Evolutionary conservation across 768 basidiomycete genomes (phyloP), one percentile per base, ranked within the genome.

Genomic region (Lactifluus rugatus): DNA sequence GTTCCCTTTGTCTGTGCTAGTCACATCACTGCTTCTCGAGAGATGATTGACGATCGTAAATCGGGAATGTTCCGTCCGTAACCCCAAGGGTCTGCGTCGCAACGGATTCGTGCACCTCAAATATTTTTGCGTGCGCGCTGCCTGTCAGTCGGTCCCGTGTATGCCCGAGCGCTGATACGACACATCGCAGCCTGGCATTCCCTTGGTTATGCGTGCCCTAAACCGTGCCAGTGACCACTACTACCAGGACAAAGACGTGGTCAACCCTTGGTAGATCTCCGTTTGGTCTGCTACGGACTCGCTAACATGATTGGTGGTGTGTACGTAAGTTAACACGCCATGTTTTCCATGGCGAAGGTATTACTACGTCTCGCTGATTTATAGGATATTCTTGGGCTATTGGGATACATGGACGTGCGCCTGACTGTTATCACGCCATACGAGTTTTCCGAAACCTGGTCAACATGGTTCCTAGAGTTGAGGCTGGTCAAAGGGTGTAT

Each of bases 1-100:
- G 42, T 41, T 54, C 19, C 28, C 42, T 26, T 13, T 55, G 25
- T 21, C 48, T 39, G 54, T 60, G 58, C 53, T 46, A 48, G 53
- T 31, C 58, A 49, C 48, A 26, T 51, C 58, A 3, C 48, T 60
- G 19, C 58, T 26, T 45, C 16, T 17, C 17, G 32, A 14, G 36
- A 50, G 34, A 42, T 36, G 52, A 11, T 45, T 39, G 10, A 17
- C 52, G 41, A 49, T 48, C 42, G 10, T 17, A 37, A n/a, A 23
- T 10, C 57, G 41, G 31, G 48, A 47, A 25, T 13, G n/a, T 53
- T 8, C 23, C 21, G 10, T 13, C 21, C 23, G 39, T 8, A 17
- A 11, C 14, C 26, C 52, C 9, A 34, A 10, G 2, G 21, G 2
- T 19, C 48, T 9, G 28, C 37, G 23, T 19, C 14, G 10, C 25